Percentiles rank a stretch among this genome's conserved stretches.
phyloP scores from a whole-genome alignment of 2,329 filamentous ascomycete species.

The Ambrosiella cleistominuta region DNA sequence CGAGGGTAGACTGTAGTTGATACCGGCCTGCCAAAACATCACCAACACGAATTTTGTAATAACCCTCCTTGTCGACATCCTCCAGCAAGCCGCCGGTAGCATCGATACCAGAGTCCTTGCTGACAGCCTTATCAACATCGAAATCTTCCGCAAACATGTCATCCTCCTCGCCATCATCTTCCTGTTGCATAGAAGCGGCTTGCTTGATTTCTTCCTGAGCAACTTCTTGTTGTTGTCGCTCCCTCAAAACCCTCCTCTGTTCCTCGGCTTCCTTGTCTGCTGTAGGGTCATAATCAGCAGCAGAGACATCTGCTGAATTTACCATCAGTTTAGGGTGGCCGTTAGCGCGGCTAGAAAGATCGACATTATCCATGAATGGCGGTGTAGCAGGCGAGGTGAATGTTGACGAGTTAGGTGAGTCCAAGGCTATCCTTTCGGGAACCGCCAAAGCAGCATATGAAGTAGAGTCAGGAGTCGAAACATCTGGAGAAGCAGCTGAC shows the following conservation, averaged over 20 bases:
- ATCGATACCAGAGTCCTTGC: constrained; percentile 23
- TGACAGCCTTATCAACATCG: constrained; percentile 43
- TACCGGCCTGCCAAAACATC: constrained; percentile 82
- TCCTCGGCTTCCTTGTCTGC: constrained; percentile 76
- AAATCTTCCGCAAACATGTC: constrained; percentile 85
- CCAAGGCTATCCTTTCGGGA: constrained; percentile 21
- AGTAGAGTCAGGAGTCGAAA: constrained; percentile 26
- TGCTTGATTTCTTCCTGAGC: constrained; percentile 17
- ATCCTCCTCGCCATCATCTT: constrained; percentile 53
- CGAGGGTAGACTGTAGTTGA: constrained; percentile 70
- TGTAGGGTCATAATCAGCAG: constrained; percentile 81
- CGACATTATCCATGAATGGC: constrained; percentile 7
- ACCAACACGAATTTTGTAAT: constrained; percentile 86
- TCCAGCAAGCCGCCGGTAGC: constrained; percentile 62
- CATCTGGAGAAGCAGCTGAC: constrained; percentile 20
- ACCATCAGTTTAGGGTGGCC: constrained; percentile 14
- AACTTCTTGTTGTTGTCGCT: constrained; percentile 32
- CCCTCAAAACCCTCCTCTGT: constrained; percentile 35
- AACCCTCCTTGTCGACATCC: constrained; percentile 85
- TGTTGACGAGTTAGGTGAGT: constrained; percentile 22
- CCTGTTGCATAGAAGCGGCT: constrained; percentile 24
- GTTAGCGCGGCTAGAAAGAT: constrained; percentile 12
- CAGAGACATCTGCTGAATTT: constrained; percentile 61
- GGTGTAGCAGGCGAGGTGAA: background rate
- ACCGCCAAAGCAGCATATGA: constrained; percentile 12